Conservation (phyloP, 257 asterid genomes). For the Nicotiana paniculata region DNA sequence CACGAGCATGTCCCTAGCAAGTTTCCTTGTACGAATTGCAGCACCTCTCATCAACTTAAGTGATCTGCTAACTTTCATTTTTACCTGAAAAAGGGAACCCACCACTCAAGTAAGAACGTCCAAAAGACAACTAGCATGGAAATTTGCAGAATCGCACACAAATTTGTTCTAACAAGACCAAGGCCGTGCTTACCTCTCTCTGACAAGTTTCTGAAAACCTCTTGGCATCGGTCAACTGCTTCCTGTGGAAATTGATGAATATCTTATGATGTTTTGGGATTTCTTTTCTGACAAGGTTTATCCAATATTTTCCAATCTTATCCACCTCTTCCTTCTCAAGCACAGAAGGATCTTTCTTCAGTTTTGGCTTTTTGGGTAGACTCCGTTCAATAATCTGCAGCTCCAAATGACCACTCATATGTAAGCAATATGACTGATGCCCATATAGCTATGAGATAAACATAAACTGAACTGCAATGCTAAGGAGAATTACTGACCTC, state of each 20-base stretch:
- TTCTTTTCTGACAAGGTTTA: slow-evolving; percentile 80
- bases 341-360: slow-evolving; percentile 75
- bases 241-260: slow-evolving; percentile 65
- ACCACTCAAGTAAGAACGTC: slow-evolving; percentile 1
- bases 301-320: slow-evolving; percentile 69
- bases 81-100: slow-evolving; percentile 53
- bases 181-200: slow-evolving; percentile 65
- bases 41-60: slow-evolving; percentile 87
- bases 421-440: not conserved
- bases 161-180: not conserved
- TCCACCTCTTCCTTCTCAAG: slow-evolving; percentile 91
- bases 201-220: slow-evolving; percentile 86
- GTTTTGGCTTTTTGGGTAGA: slow-evolving; percentile 69
- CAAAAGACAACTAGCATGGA: not conserved
- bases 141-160: not conserved
- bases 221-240: slow-evolving; percentile 82
- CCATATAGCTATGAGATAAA: slow-evolving; percentile 3
- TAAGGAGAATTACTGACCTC: slow-evolving; percentile 54
- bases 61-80: slow-evolving; percentile 86
- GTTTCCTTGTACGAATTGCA: slow-evolving; percentile 73
- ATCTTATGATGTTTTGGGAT: slow-evolving; percentile 81
- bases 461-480: not conserved
- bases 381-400: slow-evolving; percentile 92
- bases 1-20: slow-evolving; percentile 91
- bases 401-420: slow-evolving; percentile 22